Percentiles rank a stretch among this genome's conserved stretches.
These are phyloP conservation scores for Macrophomina tecta DNA, from an alignment of 2,329 filamentous ascomycete genomes.

Conservation along the genomic window DNA sequence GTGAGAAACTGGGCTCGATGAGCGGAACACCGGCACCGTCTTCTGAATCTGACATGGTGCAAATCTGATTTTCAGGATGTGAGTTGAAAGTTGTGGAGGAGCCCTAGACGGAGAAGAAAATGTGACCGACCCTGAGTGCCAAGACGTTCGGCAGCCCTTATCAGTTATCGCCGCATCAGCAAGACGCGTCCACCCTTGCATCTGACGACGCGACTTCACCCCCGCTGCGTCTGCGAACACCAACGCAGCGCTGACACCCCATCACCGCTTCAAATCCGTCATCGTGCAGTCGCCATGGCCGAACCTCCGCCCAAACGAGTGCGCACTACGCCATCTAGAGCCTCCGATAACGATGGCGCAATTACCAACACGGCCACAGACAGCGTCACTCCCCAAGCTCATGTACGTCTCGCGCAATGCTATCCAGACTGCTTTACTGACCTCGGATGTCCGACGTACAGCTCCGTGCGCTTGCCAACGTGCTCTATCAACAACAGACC, in stretches of 20 bases:
- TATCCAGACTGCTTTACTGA: background rate
- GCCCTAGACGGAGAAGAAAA: constrained; percentile 5
- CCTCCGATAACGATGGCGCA: constrained; percentile 28
- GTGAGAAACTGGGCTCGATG: constrained; percentile 48
- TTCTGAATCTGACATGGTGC: constrained; percentile 54
- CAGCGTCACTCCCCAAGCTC: constrained; percentile 33
- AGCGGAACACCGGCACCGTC: constrained; percentile 51
- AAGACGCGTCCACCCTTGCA: constrained; percentile 17
- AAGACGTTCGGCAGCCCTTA: constrained; percentile 12
- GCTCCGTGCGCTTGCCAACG: constrained; percentile 39
- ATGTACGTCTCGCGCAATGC: constrained; percentile 31
- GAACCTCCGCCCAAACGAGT: constrained; percentile 46
- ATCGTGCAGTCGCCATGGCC: constrained; percentile 36
- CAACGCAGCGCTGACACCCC: background rate
- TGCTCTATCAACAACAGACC: constrained; percentile 38
- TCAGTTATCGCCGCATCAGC: background rate
- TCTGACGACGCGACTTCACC: constrained; percentile 9
- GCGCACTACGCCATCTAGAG: constrained; percentile 37
- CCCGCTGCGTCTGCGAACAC: background rate
- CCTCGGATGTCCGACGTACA: constrained; percentile 26
- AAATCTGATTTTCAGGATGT: constrained; percentile 4
- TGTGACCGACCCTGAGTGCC: constrained; percentile 6
- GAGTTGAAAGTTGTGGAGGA: constrained; percentile 32
- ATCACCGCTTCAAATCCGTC: background rate
- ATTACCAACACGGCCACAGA: constrained; percentile 22